Evolutionary conservation across 2,329 filamentous ascomycete species (phyloP).

Genomic region (Xenosphaeropsis pyriputrescens): DNA sequence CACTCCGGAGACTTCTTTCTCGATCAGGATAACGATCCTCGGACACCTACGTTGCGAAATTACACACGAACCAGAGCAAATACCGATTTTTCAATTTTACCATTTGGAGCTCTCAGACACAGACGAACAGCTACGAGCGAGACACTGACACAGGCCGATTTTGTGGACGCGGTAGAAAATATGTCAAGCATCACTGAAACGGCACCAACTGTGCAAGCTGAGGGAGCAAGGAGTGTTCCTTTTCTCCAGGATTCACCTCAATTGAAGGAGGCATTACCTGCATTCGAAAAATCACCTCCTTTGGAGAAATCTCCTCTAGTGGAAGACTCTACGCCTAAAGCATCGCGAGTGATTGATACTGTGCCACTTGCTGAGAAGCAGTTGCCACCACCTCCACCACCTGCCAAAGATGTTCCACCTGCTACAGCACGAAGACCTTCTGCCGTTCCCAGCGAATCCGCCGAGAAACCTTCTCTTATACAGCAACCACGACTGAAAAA

Average conservation of each 20-base stretch:
- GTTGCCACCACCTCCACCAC: constrained; percentile 21
- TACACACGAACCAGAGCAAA: constrained; percentile 11
- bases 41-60: constrained; percentile 17
- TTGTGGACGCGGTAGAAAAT: constrained; percentile 1
- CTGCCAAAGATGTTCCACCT: constrained; percentile 8
- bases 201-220: background rate
- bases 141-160: constrained; percentile 17
- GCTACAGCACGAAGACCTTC: constrained; percentile 1
- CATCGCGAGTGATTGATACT: background rate
- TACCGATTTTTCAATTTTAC: constrained; percentile 6
- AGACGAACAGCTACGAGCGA: constrained; percentile 14
- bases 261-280: background rate
- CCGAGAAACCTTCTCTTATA: constrained; percentile 6
- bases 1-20: constrained; percentile 30
- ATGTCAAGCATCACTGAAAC: background rate
- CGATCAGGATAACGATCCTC: constrained; percentile 27
- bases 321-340: background rate
- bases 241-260: background rate
- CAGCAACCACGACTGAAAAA: constrained; percentile 47
- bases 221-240: background rate
- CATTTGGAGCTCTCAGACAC: constrained; percentile 5
- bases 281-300: background rate
- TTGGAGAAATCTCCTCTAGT: no score
- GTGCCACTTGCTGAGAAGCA: constrained; percentile 19
- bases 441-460: background rate